phyloP scores from a whole-genome alignment of 305 asterid species.

The Solanum hybrid region DNA sequence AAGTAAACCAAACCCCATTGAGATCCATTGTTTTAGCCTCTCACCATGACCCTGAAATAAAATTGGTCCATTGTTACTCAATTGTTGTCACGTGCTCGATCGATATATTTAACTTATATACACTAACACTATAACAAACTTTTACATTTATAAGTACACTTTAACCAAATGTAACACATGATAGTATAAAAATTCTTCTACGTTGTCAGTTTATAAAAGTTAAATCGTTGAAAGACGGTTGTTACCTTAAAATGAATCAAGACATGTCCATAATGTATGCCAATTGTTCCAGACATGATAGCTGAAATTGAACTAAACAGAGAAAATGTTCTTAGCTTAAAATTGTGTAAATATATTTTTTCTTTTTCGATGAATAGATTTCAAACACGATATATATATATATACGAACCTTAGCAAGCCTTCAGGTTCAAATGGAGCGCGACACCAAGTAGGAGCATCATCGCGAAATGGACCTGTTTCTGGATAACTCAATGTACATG shows the following conservation, averaged over 20 bases:
- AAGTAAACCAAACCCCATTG: constrained; percentile 54
- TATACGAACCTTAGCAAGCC: constrained; percentile 54
- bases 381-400: background rate
- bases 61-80: background rate
- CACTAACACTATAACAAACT: background rate
- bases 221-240: background rate
- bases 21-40: constrained; percentile 79
- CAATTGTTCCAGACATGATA: constrained; percentile 67
- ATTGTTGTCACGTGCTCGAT: background rate
- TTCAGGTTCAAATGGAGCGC: constrained; percentile 76
- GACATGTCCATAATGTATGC: constrained; percentile 81
- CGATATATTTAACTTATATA: background rate
- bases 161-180: background rate
- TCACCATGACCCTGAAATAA: constrained; percentile 53
- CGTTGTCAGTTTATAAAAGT: background rate
- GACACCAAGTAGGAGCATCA: constrained; percentile 76
- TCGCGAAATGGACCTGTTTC: constrained; percentile 43
- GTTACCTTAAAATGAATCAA: constrained; percentile 71
- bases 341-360: background rate
- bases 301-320: constrained; percentile 61
- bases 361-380: background rate
- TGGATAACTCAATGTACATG: constrained; percentile 69
- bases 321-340: background rate
- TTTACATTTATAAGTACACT: background rate
- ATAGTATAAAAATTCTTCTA: background rate